phyloP scores from a whole-genome alignment of 805 yeast species.

The Barnettozyma populi region DNA sequence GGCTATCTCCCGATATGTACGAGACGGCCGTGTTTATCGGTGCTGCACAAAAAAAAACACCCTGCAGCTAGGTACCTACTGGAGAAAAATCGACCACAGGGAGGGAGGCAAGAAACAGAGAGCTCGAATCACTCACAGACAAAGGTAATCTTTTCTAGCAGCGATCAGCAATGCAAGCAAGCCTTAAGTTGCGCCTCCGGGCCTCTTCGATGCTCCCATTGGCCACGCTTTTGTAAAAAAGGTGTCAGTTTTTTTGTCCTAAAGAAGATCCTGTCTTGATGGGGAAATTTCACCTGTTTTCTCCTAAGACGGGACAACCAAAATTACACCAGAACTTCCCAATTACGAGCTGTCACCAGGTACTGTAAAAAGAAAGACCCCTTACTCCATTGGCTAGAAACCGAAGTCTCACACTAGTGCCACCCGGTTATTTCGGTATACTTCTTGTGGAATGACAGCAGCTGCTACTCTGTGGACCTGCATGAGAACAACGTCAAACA shows the following conservation, averaged over 20 bases:
- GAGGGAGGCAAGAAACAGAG: background rate
- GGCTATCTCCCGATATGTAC: background rate
- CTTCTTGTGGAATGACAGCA: too few relatives aligned
- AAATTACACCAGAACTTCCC: too few relatives aligned
- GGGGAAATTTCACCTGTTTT: background rate
- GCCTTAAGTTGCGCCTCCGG: background rate
- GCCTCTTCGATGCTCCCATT: background rate
- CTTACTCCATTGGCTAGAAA: background rate
- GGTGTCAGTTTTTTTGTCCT: background rate
- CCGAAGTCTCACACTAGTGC: too few relatives aligned
- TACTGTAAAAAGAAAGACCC: background rate
- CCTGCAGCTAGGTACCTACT: background rate
- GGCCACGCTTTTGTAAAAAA: background rate
- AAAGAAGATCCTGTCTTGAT: background rate
- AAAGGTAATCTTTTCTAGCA: background rate
- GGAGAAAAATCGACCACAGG: background rate
- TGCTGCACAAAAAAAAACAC: background rate
- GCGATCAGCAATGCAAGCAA: background rate
- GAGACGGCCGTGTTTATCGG: slow-evolving; percentile 1
- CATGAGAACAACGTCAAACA: too few relatives aligned
- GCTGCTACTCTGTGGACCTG: too few relatives aligned
- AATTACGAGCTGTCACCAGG: background rate
- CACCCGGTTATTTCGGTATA: background rate
- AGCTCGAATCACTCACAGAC: background rate
- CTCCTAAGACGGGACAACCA: background rate